phyloP scores from a whole-genome alignment of 208 protist genomes.

The Trypanosoma rangeli region DNA sequence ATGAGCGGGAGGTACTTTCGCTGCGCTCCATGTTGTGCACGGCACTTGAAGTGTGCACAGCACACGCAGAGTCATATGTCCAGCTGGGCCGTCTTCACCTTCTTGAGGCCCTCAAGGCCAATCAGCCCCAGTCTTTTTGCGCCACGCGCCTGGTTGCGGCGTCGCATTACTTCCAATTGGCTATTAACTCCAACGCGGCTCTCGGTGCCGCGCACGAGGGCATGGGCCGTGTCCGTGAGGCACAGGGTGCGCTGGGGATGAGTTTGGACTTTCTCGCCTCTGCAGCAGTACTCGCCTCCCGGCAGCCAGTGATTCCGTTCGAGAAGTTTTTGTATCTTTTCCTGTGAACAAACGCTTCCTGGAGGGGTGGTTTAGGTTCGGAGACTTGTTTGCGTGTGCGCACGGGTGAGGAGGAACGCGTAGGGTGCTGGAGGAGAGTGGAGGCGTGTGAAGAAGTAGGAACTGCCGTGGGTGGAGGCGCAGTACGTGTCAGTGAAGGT shows the following conservation, averaged over 20 bases:
- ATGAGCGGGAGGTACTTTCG: slow-evolving; percentile 22
- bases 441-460: too few relatives aligned
- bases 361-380: not conserved
- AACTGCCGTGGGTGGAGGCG: too few relatives aligned
- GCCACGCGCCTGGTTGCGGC: slow-evolving; percentile 53
- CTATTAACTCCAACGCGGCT: slow-evolving; percentile 40
- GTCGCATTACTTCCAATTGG: slow-evolving; percentile 44
- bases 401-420: not conserved
- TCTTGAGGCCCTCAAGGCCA: slow-evolving; percentile 44
- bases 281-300: slow-evolving; percentile 47
- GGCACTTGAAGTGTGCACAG: slow-evolving; percentile 40
- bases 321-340: slow-evolving; percentile 65
- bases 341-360: not conserved
- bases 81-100: slow-evolving; percentile 52
- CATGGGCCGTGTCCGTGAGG: slow-evolving; percentile 61
- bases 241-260: slow-evolving; percentile 50
- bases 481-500: not conserved
- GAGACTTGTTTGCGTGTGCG: slow-evolving; percentile 4
- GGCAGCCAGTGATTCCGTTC: slow-evolving; percentile 61
- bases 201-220: slow-evolving; percentile 48
- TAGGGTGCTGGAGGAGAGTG: not conserved
- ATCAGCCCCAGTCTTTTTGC: slow-evolving; percentile 31
- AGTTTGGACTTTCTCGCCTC: slow-evolving; percentile 64
- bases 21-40: slow-evolving; percentile 40
- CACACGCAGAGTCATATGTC: slow-evolving; percentile 55